These are phyloP conservation scores for Litchi chinensis DNA, from an alignment of 345 rosid genomes.

Conservation along the genomic window DNA sequence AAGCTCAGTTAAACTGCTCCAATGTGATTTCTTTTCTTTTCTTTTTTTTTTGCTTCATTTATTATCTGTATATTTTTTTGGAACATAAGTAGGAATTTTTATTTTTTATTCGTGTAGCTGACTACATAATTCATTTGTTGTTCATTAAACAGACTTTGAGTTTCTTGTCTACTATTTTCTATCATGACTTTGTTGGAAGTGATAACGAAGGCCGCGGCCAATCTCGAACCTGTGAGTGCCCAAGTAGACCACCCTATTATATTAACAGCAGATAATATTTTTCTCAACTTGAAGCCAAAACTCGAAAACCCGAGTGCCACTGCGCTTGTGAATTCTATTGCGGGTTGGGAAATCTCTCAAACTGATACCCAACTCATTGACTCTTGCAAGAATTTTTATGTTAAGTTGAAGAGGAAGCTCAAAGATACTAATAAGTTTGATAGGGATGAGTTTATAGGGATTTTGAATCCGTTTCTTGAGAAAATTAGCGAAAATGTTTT, in stretches of 20 bases:
- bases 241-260: constrained; percentile 57
- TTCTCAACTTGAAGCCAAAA: constrained; percentile 64
- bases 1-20: not conserved
- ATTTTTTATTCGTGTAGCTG: not conserved
- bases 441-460: constrained; percentile 44
- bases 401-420: constrained; percentile 60
- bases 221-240: constrained; percentile 27
- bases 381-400: constrained; percentile 44
- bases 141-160: constrained; percentile 27
- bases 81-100: not conserved
- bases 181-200: constrained; percentile 71
- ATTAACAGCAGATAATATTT: constrained; percentile 53
- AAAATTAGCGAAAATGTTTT: constrained; percentile 44
- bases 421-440: constrained; percentile 55
- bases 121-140: not conserved
- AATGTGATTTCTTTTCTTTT: not conserved
- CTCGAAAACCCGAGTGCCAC: constrained; percentile 44
- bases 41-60: not conserved
- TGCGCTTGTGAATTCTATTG: constrained; percentile 54
- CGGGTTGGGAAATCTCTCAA: constrained; percentile 60
- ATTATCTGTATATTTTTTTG: not conserved
- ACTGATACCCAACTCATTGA: constrained; percentile 54
- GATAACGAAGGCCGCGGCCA: constrained; percentile 54
- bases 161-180: constrained; percentile 8
- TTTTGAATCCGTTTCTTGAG: constrained; percentile 62